phyloP scores from a whole-genome alignment of 2,329 filamentous ascomycete genomes.

The Phialophora tarda region DNA sequence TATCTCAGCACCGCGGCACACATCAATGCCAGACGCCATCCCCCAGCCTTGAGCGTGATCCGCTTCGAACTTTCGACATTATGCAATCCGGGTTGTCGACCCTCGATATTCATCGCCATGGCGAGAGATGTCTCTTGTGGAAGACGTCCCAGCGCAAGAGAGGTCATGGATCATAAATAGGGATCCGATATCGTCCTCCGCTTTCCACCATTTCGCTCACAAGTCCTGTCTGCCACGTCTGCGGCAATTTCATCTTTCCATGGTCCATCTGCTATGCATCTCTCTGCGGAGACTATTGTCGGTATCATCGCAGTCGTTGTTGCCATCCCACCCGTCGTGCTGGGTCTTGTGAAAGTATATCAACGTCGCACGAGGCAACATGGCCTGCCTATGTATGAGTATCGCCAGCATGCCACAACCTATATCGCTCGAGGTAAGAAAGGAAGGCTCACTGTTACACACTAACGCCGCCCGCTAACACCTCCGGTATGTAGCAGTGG shows the following conservation, averaged over 20 bases:
- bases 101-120: background rate
- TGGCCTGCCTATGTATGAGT: constrained; percentile 2
- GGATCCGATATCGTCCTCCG: background rate
- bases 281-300: constrained; percentile 23
- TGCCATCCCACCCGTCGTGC: constrained; percentile 15
- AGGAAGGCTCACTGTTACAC: background rate
- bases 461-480: background rate
- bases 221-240: background rate
- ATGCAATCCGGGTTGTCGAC: background rate
- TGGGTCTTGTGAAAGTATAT: background rate
- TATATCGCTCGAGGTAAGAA: background rate
- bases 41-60: background rate
- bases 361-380: background rate
- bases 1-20: background rate
- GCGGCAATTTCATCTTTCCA: background rate
- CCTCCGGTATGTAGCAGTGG: background rate
- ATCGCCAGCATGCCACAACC: background rate
- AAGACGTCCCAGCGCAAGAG: background rate
- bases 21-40: background rate
- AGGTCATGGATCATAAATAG: background rate
- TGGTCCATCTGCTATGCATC: constrained; percentile 12
- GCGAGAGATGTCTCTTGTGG: background rate
- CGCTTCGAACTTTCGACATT: background rate
- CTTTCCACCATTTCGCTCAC: background rate
- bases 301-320: constrained; percentile 24